Percentiles rank a stretch among this genome's conserved stretches.
These are phyloP conservation scores for Dryas octopetala DNA, from an alignment of 306 rosid genomes.

Conservation along the genomic window DNA sequence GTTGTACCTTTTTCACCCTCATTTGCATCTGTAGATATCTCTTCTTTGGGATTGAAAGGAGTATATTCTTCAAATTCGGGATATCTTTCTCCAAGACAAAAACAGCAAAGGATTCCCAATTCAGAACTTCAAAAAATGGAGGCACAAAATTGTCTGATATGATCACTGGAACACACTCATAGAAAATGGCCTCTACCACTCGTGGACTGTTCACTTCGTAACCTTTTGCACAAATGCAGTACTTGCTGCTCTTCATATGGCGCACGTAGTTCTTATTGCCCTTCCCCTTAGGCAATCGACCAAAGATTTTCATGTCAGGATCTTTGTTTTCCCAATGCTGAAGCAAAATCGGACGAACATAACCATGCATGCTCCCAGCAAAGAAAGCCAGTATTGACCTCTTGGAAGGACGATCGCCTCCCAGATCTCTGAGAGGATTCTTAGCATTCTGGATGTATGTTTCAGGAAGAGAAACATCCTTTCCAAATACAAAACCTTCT, in stretches of 20 bases:
- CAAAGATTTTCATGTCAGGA: slow-evolving; percentile 77
- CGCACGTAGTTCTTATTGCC: slow-evolving; percentile 54
- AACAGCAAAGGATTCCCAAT: slow-evolving; percentile 93
- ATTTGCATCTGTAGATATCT: slow-evolving; percentile 67
- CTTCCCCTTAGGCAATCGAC: slow-evolving; percentile 52
- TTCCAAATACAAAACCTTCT: slow-evolving; percentile 88
- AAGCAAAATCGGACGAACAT: slow-evolving; percentile 66
- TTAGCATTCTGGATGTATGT: slow-evolving; percentile 52
- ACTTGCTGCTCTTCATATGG: slow-evolving; percentile 84
- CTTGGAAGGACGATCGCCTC: slow-evolving; percentile 72
- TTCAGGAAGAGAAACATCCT: slow-evolving; percentile 90
- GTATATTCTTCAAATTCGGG: slow-evolving; percentile 68
- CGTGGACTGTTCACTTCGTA: slow-evolving; percentile 94
- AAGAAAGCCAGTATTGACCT: slow-evolving; percentile 78
- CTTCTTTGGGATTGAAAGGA: slow-evolving; percentile 68
- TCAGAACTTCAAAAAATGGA: slow-evolving; percentile 75
- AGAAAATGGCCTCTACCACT: slow-evolving; percentile 78
- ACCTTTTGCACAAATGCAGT: slow-evolving; percentile 91
- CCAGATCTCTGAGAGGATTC: slow-evolving; percentile 63
- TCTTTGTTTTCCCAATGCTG: slow-evolving; percentile 85
- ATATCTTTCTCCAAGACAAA: slow-evolving; percentile 74
- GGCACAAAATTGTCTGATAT: slow-evolving; percentile 95
- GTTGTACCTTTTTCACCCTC: slow-evolving; percentile 77
- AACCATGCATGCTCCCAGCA: slow-evolving; percentile 85
- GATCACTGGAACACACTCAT: slow-evolving; percentile 86